Percentiles rank a stretch among this genome's conserved stretches.
phyloP scores from a whole-genome alignment of 1,284 basidiomycete genomes.

The Exobasidium rhododendri region DNA sequence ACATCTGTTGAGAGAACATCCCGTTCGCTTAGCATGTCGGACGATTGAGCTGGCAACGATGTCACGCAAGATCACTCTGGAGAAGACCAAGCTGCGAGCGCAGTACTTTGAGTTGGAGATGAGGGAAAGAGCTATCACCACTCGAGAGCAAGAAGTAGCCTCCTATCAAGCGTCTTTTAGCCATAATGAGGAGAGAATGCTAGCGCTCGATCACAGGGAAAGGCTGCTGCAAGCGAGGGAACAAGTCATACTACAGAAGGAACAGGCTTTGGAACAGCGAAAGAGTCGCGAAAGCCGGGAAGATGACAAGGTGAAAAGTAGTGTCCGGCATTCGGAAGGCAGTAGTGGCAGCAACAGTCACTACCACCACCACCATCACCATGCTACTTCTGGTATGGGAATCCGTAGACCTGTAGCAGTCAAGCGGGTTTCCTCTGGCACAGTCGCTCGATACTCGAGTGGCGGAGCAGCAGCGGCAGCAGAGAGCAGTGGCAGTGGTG shows the following conservation, averaged over 20 bases:
- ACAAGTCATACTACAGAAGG: not conserved
- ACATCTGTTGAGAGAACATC: slow-evolving; percentile 69
- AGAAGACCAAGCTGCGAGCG: slow-evolving; percentile 7
- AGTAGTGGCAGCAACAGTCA: not conserved
- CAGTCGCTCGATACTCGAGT: not conserved
- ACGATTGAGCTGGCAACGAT: slow-evolving; percentile 19
- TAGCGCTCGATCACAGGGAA: slow-evolving; percentile 6
- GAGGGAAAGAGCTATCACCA: slow-evolving; percentile 8
- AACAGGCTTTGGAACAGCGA: not conserved
- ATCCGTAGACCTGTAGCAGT: not conserved
- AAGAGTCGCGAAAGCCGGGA: not conserved
- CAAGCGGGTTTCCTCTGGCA: not conserved
- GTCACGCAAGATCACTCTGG: not conserved
- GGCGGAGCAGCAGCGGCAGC: too few relatives aligned
- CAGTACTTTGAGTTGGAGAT: slow-evolving; percentile 6
- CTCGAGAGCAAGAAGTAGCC: slow-evolving; percentile 19
- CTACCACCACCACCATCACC: too few relatives aligned
- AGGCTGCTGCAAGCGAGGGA: slow-evolving; percentile 18
- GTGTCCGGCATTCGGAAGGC: not conserved
- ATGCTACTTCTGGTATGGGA: not conserved
- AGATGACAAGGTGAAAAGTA: not conserved
- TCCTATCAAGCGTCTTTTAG: slow-evolving; percentile 6
- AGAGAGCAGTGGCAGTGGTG: too few relatives aligned
- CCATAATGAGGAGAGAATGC: not conserved
- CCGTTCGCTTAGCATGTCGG: slow-evolving; percentile 64